Conservation (phyloP, 176 grass and related monocot genomes). For the Raddia guianensis region DNA sequence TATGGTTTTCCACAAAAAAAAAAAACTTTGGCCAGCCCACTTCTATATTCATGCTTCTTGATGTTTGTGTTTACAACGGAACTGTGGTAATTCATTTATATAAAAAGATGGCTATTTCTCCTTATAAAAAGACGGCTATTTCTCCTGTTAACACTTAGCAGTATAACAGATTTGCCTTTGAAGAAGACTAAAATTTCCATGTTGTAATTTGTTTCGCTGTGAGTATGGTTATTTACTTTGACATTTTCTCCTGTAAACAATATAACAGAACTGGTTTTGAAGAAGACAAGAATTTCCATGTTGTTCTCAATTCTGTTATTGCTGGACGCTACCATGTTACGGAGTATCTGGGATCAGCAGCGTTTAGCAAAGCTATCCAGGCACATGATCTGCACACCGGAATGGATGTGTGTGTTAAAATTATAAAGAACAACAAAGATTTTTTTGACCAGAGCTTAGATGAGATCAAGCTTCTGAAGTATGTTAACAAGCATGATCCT, state of each 20-base stretch:
- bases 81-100: background rate
- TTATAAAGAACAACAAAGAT: slow-evolving; percentile 99
- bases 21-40: background rate
- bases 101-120: slow-evolving; percentile 15
- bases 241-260: slow-evolving; percentile 31
- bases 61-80: slow-evolving; percentile 7
- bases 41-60: slow-evolving; percentile 26
- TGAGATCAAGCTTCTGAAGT: slow-evolving; percentile 99
- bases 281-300: slow-evolving; percentile 99
- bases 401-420: slow-evolving; percentile 99
- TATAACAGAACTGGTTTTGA: slow-evolving; percentile 95
- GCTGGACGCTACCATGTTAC: slow-evolving; percentile 99
- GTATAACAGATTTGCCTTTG: slow-evolving; percentile 88
- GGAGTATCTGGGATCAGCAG: slow-evolving; percentile 95
- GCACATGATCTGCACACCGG: slow-evolving; percentile 98
- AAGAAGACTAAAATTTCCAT: slow-evolving; percentile 99
- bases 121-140: slow-evolving; percentile 31
- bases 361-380: slow-evolving; percentile 99
- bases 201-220: slow-evolving; percentile 50
- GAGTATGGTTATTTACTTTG: slow-evolving; percentile 32
- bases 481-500: slow-evolving; percentile 98
- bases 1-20: background rate
- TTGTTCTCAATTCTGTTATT: slow-evolving; percentile 92
- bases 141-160: slow-evolving; percentile 31
- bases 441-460: slow-evolving; percentile 99